Base-by-base conservation (phyloP, 345 rosid genomes). In the Turritis glabra region DNA sequence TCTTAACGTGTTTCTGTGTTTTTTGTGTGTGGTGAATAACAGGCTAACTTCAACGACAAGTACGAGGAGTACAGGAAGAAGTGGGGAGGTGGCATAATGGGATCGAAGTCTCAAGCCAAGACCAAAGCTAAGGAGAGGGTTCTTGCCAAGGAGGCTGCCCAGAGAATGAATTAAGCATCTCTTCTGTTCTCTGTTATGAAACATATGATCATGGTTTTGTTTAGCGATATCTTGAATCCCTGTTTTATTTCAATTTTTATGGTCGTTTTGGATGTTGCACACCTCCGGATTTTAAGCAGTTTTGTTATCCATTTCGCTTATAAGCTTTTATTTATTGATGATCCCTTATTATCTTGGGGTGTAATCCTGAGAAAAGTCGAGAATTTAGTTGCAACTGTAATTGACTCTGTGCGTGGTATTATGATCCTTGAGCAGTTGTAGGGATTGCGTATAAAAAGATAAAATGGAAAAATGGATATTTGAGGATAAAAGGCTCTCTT, bases 51-150 rank as follows among this genome's bases (percentile, higher is more conserved):
- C 74, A 85, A 87, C 5, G 90, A 87, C 82, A 89, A 89, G 82
- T 89, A 74, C 15, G 95, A 89, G 6, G 95, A 89, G 83, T 75
- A 82, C 77, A 84, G 95, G 21, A 89, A 89, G 88, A 89, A 82
- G 81, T 87, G 96, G 96, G 96, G 96, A 33, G 96, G 96, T 62
- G 95, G 95, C 7, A 84, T 89, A 19, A 89, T 89, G 95, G 95
- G 95, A 27, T 87, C 95, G 9, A 89, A 89, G 80, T 87, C 95
- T 15, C 92, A 85, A 82, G 91, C 90, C 38, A 85, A 77, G 78
- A 84, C 85, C 57, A 87, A 87, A 72, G 95, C 95, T 1, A 89
- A 85, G 81, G 91, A 89, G 72, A 89, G 74, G 21, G 60, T 89
- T 59, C 71, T 89, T 17, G 91, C 90, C 0, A 89, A 89, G 78